Base-by-base conservation (phyloP, 306 rosid species). In the Corylus avellana region DNA sequence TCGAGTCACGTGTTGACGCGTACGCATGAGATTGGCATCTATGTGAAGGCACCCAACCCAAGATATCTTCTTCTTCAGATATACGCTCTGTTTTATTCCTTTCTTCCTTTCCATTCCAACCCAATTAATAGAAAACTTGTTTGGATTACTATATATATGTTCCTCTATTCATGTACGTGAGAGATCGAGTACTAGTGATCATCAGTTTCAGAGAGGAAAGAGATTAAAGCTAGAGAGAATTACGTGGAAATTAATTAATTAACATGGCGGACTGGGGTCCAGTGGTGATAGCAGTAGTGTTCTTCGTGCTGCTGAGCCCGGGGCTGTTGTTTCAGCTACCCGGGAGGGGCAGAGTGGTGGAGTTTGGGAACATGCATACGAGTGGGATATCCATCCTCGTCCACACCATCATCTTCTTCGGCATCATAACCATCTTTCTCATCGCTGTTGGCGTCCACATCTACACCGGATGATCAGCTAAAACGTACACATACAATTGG, bases 241-340 rank as follows among this genome's bases (percentile, higher is more conserved):
- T 39, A 39, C 4, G 46, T 5, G 7, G 46, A 42, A 42, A 39
- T 39, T 39, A 39, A 39, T 39, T 39, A 39, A 39, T 39, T 39
- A 39, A 17, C 17, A 90, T 91, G 96, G 88, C 92, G 16, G 96
- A 91, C 80, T 91, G 93, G 96, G 93, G 90, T 49, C 93, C 93
- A 0, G 93, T 89, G 79, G 90, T 91, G 74, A 89, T 91, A 67
- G 90, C 90, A 29, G 93, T 89, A 90, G 88, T 91, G 82, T 85
- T 91, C 69, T 91, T 91, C 54, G 87, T 91, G 84, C 74, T 91
- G 61, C 27, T 91, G 32, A 89, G 87, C 51, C 96, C 93, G 16
- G 93, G 96, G 54, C 72, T 91, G 18, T 37, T 91, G 80, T 83
- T 91, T 81, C 92, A 91, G 63, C 18, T 91, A 3, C 96, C 96